These are phyloP conservation scores for Aspergillus felis DNA, from an alignment of 2,329 filamentous ascomycete genomes.

Conservation along the genomic window DNA sequence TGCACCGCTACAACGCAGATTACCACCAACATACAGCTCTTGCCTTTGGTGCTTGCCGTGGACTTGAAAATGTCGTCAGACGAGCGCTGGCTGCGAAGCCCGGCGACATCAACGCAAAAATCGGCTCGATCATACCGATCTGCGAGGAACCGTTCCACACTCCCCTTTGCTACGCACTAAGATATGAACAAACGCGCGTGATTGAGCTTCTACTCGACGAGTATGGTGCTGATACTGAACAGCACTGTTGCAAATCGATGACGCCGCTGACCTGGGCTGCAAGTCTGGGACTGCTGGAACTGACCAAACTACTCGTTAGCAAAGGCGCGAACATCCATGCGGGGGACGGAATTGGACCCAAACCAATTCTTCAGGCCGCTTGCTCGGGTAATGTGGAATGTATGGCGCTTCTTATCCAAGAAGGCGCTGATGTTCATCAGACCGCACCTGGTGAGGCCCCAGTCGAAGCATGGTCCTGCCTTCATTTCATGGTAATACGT, in stretches of 20 bases:
- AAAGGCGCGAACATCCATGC: not conserved
- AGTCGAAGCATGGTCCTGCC: not conserved
- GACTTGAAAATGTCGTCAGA: not conserved
- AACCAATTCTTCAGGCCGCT: not conserved
- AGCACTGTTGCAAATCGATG: not conserved
- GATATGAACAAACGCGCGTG: too few species aligned
- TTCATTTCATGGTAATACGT: not conserved
- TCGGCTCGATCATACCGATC: not conserved
- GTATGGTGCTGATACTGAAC: not conserved
- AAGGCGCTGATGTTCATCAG: not conserved
- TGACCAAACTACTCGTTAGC: not conserved
- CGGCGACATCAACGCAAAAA: not conserved
- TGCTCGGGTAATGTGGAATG: not conserved
- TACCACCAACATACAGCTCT: not conserved
- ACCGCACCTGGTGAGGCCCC: not conserved
- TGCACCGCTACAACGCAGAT: not conserved
- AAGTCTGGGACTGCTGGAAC: rapidly evolving
- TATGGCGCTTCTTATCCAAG: not conserved
- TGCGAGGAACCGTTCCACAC: not conserved
- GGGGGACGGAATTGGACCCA: not conserved
- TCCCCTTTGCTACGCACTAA: not conserved
- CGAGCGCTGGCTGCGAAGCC: not conserved
- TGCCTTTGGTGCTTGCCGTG: not conserved
- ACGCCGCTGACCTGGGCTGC: not conserved
- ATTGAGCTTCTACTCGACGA: not conserved